phyloP scores from a whole-genome alignment of 805 yeast genomes.

The Cephaloascus albidus region DNA sequence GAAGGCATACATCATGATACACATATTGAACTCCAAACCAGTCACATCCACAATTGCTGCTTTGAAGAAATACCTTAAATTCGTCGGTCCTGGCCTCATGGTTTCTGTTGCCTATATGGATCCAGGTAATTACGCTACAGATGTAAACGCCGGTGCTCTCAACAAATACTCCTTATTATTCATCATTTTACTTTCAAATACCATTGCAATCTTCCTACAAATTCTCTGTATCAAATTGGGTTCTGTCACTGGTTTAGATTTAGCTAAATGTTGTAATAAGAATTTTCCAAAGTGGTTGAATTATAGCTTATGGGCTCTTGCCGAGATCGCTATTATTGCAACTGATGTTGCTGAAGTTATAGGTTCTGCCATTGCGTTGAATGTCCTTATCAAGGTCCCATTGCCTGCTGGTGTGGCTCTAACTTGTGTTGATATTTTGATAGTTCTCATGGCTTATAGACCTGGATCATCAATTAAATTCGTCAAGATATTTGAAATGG shows the following conservation, averaged over 20 bases:
- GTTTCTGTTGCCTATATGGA: conserved; percentile 43
- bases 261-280: conserved; percentile 33
- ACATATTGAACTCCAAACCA: neutral
- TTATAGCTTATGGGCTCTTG: conserved; percentile 25
- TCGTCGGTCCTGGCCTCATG: conserved; percentile 39
- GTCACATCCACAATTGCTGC: neutral
- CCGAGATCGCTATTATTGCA: conserved; percentile 40
- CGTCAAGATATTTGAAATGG: conserved; percentile 26
- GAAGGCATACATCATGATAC: no score
- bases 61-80: conserved; percentile 24
- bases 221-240: conserved; percentile 35
- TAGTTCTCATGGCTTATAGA: conserved; percentile 36
- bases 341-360: conserved; percentile 47
- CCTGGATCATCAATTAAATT: conserved; percentile 30
- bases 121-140: conserved; percentile 44
- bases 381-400: conserved; percentile 33
- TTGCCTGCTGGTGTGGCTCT: conserved; percentile 39
- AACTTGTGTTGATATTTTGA: conserved; percentile 34
- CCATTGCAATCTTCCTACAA: conserved; percentile 38
- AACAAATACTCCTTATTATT: conserved; percentile 32
- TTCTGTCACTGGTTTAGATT: conserved; percentile 38
- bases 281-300: conserved; percentile 30
- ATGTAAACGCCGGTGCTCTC: conserved; percentile 36
- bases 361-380: conserved; percentile 42
- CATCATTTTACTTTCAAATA: conserved; percentile 30